Base-by-base conservation (phyloP, 495 filamentous ascomycete species). In the Astrothelium subdiscretum region DNA sequence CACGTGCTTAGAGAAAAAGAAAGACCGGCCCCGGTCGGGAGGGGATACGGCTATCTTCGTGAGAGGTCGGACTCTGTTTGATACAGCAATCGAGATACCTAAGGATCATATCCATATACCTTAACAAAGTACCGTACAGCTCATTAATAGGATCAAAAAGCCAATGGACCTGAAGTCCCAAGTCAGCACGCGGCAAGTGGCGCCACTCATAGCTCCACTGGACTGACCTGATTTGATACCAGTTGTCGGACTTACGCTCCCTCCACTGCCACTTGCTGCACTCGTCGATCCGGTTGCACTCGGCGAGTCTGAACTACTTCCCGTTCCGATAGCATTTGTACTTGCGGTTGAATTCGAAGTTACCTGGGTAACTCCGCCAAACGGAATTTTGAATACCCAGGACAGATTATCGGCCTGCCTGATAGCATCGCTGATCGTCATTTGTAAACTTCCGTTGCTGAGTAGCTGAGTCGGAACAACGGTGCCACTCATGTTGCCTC, bases 301-400 rank as follows among this genome's bases (percentile, higher is more conserved):
- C 6, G n/a, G 24, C 24, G 26, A 24, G 15, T 15, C 15, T 15
- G 35, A 15, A 15, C 35, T 15, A 38, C 35, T 38, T 38, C 35
- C 35, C 8, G 35, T 38, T 38, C 8, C 35, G 8, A 15, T 38
- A 8, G 35, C 15, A 38, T 15, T 38, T 38, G 35, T 15, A 38
- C 15, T 38, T 15, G 35, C 35, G 43, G 43, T 48, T 5, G 48
- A 29, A 54, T 29, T 61, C 15, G 38, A 26, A n/a, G 13, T 60
- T 27, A 18, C 58, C 10, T 11, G 26, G 13, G 8, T 20, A 26
- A 62, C 52, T n/a, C 66, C 66, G 8, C 66, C 66, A 31, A 48
- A 67, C 12, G 66, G 54, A 15, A 81, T 79, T 68, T 80, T 80
- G 54, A 81, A 80, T 0, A 80, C 76, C 79, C 78, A 80, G 35